Base-by-base conservation (phyloP, 140 eudicot genomes). In the Senecio squalidus region DNA sequence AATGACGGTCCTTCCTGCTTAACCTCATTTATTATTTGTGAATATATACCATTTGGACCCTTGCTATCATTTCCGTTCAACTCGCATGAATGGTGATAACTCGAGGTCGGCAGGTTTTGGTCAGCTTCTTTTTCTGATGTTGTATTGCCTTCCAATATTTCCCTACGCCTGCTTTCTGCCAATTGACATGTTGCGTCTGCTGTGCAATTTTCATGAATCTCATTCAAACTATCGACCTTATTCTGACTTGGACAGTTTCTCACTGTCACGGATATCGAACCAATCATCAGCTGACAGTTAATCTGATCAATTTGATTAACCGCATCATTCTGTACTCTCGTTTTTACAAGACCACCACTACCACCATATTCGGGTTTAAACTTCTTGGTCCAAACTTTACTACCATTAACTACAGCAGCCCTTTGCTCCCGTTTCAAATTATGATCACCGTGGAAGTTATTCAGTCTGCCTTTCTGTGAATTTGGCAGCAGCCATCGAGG, bases 241-340 rank as follows among this genome's bases (percentile, higher is more conserved):
- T 25, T 33, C 36, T 51, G 20, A 15, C 58, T 21, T 62, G 22
- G 9, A 61, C 66, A 10, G 21, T 51, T 81, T 45, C 59, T 74
- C 51, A 84, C 52, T 1, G 75, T 55, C 48, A 88, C 90, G 3
- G 95, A 40, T 46, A 88, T 81, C 26, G 97, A 88, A 64, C 97
- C 97, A 61, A 88, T 79, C 53, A 84, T 71, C 46, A 88, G 76
- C 74, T 81, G 79, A 44, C 79, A 60, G 47, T 71, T 74, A 29
- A 16, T 58, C 59, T 64, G 64, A 50, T 47, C 64, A 4, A 67
- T 57, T 44, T 64, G 78, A 49, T 64, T 60, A 10, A 9, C 26
- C 24, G 71, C 68, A 23, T 71, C 75, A 16, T 64, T 62, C 40
- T 58, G 77, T 40, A 64, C 43, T 21, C 39, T 41, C 21, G 22